Conservation (phyloP, 2,329 filamentous ascomycete species). For the Fusarium brevicatenulatum region DNA sequence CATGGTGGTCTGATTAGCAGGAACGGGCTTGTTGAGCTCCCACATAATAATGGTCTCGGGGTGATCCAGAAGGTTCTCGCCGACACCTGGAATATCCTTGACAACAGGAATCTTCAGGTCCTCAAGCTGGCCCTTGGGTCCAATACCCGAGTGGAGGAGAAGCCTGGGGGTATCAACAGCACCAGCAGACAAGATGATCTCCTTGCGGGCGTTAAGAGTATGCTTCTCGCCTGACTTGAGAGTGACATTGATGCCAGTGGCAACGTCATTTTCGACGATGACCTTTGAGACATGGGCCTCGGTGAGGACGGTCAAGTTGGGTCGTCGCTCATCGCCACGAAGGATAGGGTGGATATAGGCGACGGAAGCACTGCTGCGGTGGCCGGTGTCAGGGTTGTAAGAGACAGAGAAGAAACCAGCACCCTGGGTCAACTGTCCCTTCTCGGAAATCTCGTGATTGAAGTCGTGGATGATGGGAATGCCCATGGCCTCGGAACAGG, state of each 20-base stretch:
- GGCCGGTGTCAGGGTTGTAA: conserved; percentile 90
- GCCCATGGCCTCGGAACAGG: conserved; percentile 80
- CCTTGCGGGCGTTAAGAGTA: conserved; percentile 72
- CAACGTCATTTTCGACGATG: conserved; percentile 75
- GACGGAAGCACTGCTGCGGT: conserved; percentile 85
- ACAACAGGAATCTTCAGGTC: conserved; percentile 65
- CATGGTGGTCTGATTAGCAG: conserved; percentile 86
- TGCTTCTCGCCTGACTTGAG: conserved; percentile 63
- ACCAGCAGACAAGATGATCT: conserved; percentile 83
- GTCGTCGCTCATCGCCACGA: conserved; percentile 80
- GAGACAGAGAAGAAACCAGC: conserved; percentile 92
- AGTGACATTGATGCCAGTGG: conserved; percentile 77
- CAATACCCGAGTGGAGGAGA: conserved; percentile 67
- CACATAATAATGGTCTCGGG: conserved; percentile 71
- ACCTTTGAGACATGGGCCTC: conserved; percentile 88
- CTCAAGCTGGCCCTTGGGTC: conserved; percentile 63
- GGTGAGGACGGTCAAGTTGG: conserved; percentile 87
- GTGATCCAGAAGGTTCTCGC: conserved; percentile 70
- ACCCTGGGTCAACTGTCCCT: conserved; percentile 76
- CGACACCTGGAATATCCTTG: conserved; percentile 67
- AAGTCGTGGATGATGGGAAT: conserved; percentile 88
- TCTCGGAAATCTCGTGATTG: conserved; percentile 82
- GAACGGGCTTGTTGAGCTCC: conserved; percentile 82
- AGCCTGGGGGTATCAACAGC: conserved; percentile 83
- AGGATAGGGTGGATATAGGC: conserved; percentile 95